These are phyloP conservation scores for Gamarada debralockiae DNA, from an alignment of 495 filamentous ascomycete species.

Conservation along the genomic window DNA sequence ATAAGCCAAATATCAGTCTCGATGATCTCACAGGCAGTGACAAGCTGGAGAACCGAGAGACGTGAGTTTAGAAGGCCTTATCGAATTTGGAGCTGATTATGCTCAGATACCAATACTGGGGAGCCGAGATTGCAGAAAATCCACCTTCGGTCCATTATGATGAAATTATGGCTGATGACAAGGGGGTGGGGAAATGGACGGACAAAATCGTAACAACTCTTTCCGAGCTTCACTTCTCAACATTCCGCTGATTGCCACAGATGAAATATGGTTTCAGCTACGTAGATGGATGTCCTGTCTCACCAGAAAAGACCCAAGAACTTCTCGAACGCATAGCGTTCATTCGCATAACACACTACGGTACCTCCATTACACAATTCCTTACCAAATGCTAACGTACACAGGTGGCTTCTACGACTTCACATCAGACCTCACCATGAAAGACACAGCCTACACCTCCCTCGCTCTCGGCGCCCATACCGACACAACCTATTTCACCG, in stretches of 20 bases:
- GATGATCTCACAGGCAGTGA: no score
- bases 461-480: slow-evolving; percentile 76
- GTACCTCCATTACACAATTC: slow-evolving; percentile 23
- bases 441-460: slow-evolving; percentile 91
- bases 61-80: not conserved
- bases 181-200: slow-evolving; percentile 53
- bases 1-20: no score
- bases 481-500: slow-evolving; percentile 90
- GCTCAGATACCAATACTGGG: slow-evolving; percentile 30
- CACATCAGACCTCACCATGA: slow-evolving; percentile 77
- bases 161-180: slow-evolving; percentile 53
- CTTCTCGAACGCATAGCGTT: slow-evolving; percentile 78
- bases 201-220: slow-evolving; percentile 45
- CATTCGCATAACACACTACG: slow-evolving; percentile 86
- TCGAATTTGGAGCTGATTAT: slow-evolving; percentile 7
- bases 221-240: slow-evolving; percentile 7
- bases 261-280: slow-evolving; percentile 33
- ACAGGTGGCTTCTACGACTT: slow-evolving; percentile 93
- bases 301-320: slow-evolving; percentile 61
- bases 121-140: slow-evolving; percentile 28
- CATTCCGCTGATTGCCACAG: not conserved
- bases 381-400: not conserved
- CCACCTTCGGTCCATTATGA: slow-evolving; percentile 54
- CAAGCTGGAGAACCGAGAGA: slow-evolving; percentile 2
- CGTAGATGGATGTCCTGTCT: slow-evolving; percentile 54